A percentile compares a stretch with the other conserved stretches of the same genome.
Evolutionary conservation across 2,329 filamentous ascomycete species (phyloP).

Genomic region (Cladorrhinum sp.): DNA sequence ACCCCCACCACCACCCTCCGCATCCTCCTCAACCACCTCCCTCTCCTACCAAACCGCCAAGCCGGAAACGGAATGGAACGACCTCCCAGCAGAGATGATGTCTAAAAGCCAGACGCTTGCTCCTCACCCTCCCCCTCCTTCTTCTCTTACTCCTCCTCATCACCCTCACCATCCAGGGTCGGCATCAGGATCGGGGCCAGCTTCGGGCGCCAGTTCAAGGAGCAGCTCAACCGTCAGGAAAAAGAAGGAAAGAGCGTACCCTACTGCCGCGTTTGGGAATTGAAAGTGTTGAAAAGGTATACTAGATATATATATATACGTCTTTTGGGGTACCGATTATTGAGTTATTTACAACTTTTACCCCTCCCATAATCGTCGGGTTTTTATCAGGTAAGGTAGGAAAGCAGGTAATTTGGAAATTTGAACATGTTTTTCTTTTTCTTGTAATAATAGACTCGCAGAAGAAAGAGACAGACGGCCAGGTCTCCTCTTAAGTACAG

Average conservation of each 20-base stretch:
- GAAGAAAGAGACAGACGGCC: background rate
- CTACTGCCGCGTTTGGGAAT: constrained; percentile 58
- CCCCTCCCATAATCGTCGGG: too few relatives aligned
- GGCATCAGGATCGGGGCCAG: constrained; percentile 26
- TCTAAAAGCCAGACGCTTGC: constrained; percentile 20
- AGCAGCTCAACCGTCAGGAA: constrained; percentile 53
- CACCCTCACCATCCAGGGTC: constrained; percentile 20
- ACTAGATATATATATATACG: too few relatives aligned
- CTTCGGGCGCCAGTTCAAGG: constrained; percentile 49
- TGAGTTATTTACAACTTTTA: too few relatives aligned
- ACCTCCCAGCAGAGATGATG: constrained; percentile 58
- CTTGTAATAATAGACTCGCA: background rate
- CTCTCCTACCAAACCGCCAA: constrained; percentile 58
- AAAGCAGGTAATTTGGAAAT: too few relatives aligned
- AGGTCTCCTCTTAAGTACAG: too few relatives aligned
- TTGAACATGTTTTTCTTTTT: background rate
- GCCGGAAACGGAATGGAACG: constrained; percentile 63
- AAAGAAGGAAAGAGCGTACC: constrained; percentile 60
- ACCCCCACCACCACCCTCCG: constrained; percentile 1
- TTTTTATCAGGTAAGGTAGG: too few relatives aligned
- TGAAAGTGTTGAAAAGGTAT: too few relatives aligned
- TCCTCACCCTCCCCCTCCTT: too few relatives aligned
- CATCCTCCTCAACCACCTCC: constrained; percentile 21
- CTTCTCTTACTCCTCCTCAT: too few relatives aligned
- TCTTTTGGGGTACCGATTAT: too few relatives aligned